These are phyloP conservation scores for Tricholoma bakamatsutake DNA, from an alignment of 768 basidiomycete genomes.

Conservation along the genomic window DNA sequence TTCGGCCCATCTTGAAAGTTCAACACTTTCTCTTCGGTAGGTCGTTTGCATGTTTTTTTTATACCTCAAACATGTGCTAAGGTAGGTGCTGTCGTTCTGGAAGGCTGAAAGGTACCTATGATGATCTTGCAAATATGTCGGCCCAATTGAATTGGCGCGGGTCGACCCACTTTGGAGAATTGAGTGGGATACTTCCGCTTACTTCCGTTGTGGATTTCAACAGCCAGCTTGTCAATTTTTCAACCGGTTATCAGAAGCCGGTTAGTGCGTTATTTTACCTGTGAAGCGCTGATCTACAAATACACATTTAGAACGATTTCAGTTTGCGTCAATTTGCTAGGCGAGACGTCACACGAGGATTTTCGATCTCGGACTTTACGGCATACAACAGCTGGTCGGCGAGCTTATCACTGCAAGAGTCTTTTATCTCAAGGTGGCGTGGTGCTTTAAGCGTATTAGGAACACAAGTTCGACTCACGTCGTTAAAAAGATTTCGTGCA, in stretches of 20 bases:
- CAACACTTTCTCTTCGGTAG: slow-evolving; percentile 57
- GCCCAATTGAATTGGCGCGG: slow-evolving; percentile 49
- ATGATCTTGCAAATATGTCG: slow-evolving; percentile 40
- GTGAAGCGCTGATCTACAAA: neutral
- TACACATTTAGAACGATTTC: neutral
- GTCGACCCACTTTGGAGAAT: slow-evolving; percentile 46
- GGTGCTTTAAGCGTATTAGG: neutral
- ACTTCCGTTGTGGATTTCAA: slow-evolving; percentile 24
- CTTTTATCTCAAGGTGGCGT: slow-evolving; percentile 33
- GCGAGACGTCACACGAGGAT: slow-evolving; percentile 56
- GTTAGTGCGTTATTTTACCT: slow-evolving; percentile 11
- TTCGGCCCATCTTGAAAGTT: slow-evolving; percentile 52
- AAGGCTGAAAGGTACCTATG: slow-evolving; percentile 24
- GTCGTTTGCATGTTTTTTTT: slow-evolving; percentile 1
- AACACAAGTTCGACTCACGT: neutral
- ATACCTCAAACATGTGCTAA: slow-evolving; percentile 1
- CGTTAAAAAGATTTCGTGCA: slow-evolving; percentile 35
- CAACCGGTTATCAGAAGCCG: slow-evolving; percentile 19
- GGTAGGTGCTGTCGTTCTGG: neutral
- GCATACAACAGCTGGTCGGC: slow-evolving; percentile 36
- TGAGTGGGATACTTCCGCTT: slow-evolving; percentile 51
- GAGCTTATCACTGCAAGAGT: slow-evolving; percentile 21
- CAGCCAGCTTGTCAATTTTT: slow-evolving; percentile 33
- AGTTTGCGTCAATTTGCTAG: slow-evolving; percentile 30
- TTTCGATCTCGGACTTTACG: slow-evolving; percentile 31